Conservation (phyloP, 495 filamentous ascomycete species). For the Bryoglossum gracile region DNA sequence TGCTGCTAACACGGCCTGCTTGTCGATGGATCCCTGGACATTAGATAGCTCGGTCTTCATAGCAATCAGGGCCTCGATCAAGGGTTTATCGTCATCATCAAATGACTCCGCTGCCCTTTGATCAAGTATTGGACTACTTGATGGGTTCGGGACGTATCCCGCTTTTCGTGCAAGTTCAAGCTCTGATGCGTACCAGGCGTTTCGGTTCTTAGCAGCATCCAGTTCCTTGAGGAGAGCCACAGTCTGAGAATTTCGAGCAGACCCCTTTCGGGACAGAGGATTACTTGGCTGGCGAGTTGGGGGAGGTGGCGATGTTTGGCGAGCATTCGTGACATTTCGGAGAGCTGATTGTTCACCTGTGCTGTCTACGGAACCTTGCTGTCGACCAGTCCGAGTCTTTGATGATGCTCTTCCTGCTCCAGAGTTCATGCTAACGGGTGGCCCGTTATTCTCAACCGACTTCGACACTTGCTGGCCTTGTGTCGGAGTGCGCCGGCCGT, state of each 20-base stretch:
- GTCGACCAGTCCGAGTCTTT: conserved; percentile 30
- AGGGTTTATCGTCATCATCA: conserved; percentile 80
- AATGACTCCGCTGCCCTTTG: conserved; percentile 68
- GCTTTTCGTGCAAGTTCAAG: conserved; percentile 81
- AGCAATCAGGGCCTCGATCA: conserved; percentile 86
- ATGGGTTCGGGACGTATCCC: conserved; percentile 70
- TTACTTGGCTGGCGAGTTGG: conserved; percentile 44
- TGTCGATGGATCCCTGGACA: conserved; percentile 79
- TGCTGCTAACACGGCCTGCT: conserved; percentile 75
- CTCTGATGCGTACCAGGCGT: conserved; percentile 96
- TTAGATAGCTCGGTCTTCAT: conserved; percentile 80
- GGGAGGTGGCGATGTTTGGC: conserved; percentile 45
- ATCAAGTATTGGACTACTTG: conserved; percentile 68
- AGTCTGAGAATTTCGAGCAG: conserved; percentile 48
- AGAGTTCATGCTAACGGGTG: conserved; percentile 19
- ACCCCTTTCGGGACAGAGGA: conserved; percentile 40
- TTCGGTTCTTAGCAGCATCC: conserved; percentile 70
- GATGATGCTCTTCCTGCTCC: conserved; percentile 14
- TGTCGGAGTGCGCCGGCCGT: conserved; percentile 59
- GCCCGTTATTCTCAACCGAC: conserved; percentile 25
- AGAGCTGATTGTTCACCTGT: conserved; percentile 34
- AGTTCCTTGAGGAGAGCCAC: conserved; percentile 72
- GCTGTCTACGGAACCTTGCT: conserved; percentile 45
- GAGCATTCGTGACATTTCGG: conserved; percentile 31
- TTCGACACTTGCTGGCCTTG: conserved; percentile 21